Conservation (phyloP, 2,329 filamentous ascomycete genomes). For the Diaporthe amygdali region DNA sequence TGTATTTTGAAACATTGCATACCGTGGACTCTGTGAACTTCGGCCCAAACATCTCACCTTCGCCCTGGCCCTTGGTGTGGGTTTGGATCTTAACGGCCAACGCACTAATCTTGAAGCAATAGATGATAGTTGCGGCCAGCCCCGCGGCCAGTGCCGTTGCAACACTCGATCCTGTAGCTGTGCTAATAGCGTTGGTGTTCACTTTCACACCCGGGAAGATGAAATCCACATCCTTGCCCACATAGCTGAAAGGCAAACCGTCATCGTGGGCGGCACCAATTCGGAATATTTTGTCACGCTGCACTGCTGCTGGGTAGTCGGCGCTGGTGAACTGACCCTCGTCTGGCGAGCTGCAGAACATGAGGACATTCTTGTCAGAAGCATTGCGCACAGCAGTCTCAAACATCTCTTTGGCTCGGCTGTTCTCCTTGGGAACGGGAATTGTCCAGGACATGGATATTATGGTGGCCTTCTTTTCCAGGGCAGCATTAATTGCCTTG, state of each 20-base stretch:
- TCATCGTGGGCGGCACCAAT: background rate
- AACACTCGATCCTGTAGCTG: background rate
- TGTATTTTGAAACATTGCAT: background rate
- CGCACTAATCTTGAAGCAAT: background rate
- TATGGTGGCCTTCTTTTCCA: background rate
- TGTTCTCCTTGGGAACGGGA: accelerated
- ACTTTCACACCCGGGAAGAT: background rate
- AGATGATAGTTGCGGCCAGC: background rate
- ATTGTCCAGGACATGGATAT: slow-evolving; percentile 2
- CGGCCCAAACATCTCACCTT: background rate
- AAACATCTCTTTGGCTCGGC: background rate
- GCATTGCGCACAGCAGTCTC: background rate
- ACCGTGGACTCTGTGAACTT: background rate
- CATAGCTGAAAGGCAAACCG: accelerated
- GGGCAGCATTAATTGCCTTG: background rate
- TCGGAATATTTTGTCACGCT: background rate
- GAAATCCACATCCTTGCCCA: background rate
- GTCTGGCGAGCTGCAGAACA: slow-evolving; percentile 1
- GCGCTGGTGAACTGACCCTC: accelerated
- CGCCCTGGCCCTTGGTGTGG: background rate
- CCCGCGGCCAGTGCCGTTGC: background rate
- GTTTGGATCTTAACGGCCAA: background rate
- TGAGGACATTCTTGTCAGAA: background rate
- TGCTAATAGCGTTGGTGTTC: background rate
- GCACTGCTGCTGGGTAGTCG: background rate